These are phyloP conservation scores for Aspergillus awamori DNA, from an alignment of 2,329 filamentous ascomycete genomes.

Conservation along the genomic window DNA sequence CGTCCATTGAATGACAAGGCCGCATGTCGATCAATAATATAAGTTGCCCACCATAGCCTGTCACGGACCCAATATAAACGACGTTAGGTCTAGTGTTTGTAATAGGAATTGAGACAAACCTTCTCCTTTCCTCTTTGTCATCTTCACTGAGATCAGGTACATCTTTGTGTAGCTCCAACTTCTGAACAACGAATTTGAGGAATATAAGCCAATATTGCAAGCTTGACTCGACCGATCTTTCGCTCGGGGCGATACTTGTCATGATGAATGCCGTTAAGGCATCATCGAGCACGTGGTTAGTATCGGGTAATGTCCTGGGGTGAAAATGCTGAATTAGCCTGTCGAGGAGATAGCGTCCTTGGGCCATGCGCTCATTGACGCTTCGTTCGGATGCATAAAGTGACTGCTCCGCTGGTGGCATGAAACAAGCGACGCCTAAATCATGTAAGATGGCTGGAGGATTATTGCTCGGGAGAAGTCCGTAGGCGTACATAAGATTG, in stretches of 20 bases:
- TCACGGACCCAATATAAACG: neutral
- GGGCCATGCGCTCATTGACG: neutral
- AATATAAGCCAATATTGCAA: conserved; percentile 2
- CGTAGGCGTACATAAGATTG: neutral
- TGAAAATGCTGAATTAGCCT: neutral
- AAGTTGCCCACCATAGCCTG: conserved; percentile 7
- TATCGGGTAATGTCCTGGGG: conserved; percentile 1
- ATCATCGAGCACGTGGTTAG: conserved; percentile 3
- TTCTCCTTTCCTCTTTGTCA: neutral
- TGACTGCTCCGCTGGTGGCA: neutral
- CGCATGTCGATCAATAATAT: conserved; percentile 6
- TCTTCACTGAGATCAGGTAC: neutral
- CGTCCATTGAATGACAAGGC: conserved; percentile 6
- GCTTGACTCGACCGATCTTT: neutral
- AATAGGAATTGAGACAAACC: neutral
- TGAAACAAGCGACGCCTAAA: conserved; percentile 6
- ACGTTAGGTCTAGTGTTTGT: too few relatives aligned
- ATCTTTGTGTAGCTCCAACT: conserved; percentile 3
- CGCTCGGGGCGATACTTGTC: conserved; percentile 5
- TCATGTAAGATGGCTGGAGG: neutral
- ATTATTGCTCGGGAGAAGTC: neutral
- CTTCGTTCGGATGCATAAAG: neutral
- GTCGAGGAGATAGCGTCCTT: neutral
- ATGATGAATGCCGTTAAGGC: conserved; percentile 6
- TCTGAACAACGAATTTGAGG: neutral